phyloP scores from a whole-genome alignment of 768 basidiomycete genomes.

The Clitopilus passeckerianus region DNA sequence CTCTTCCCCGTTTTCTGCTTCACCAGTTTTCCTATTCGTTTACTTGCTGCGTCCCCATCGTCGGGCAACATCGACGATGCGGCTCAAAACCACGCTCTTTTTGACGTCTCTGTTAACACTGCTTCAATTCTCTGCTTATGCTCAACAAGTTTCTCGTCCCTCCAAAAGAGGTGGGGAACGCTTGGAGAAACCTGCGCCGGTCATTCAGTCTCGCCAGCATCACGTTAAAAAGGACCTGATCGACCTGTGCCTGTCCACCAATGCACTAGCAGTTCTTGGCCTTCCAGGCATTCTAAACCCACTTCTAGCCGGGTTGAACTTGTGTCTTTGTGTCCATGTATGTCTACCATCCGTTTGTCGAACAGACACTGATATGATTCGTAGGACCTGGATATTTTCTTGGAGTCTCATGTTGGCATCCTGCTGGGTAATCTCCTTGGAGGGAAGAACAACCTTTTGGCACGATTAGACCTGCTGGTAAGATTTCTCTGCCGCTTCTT shows the following conservation, averaged over 20 bases:
- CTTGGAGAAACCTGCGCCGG: neutral
- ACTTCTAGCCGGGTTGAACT: neutral
- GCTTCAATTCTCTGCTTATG: neutral
- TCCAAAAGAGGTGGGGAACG: neutral
- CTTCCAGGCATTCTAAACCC: neutral
- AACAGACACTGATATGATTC: neutral
- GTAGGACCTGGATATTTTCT: slow-evolving; percentile 29
- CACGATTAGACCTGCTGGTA: neutral
- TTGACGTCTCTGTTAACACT: neutral
- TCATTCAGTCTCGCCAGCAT: neutral
- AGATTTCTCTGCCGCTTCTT: neutral
- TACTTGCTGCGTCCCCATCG: neutral
- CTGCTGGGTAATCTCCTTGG: slow-evolving; percentile 13
- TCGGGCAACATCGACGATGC: neutral
- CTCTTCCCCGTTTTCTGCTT: neutral
- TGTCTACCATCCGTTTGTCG: neutral
- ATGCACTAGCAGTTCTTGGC: neutral
- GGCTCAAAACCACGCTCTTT: neutral
- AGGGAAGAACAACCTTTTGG: neutral
- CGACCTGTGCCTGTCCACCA: neutral
- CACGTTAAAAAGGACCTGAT: neutral
- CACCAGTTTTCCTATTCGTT: neutral
- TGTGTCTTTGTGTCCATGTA: slow-evolving; percentile 37
- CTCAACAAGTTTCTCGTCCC: neutral
- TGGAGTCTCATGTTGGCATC: slow-evolving; percentile 22